Conservation (phyloP, 2,329 filamentous ascomycete genomes). For the Ascochyta viciae-villosae region DNA sequence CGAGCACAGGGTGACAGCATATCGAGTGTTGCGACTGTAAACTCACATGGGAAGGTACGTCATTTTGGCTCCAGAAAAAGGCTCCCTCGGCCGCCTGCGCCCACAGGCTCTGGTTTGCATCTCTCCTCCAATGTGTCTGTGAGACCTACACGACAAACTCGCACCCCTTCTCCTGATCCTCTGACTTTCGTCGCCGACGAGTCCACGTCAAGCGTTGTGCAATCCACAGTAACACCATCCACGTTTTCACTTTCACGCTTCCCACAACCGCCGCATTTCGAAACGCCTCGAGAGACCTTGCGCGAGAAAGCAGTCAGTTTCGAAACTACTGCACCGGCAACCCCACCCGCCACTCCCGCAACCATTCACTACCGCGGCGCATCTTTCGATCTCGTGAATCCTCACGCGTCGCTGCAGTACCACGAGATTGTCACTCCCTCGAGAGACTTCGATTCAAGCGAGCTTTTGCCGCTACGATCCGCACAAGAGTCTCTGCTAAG, state of each 20-base stretch:
- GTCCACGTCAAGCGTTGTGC: conserved; percentile 20
- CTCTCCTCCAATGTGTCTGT: conserved; percentile 23
- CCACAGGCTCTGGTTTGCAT: conserved; percentile 17
- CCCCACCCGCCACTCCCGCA: conserved; percentile 48
- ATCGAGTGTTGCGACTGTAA: conserved; percentile 23
- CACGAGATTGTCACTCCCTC: conserved; percentile 49
- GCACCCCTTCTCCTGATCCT: conserved; percentile 26
- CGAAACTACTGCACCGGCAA: conserved; percentile 37
- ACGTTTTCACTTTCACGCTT: conserved; percentile 47
- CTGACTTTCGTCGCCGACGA: conserved; percentile 32
- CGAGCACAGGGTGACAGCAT: conserved; percentile 24
- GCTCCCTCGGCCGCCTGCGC: conserved; percentile 39
- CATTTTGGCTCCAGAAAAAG: conserved; percentile 46
- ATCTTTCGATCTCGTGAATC: conserved; percentile 51
- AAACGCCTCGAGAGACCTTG: conserved; percentile 23
- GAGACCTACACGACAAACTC: conserved; percentile 24
- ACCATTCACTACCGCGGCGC: conserved; percentile 49
- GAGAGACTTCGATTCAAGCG: conserved; percentile 43
- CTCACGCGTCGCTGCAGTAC: conserved; percentile 45
- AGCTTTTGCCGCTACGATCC: conserved; percentile 36
- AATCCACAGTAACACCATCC: conserved; percentile 28
- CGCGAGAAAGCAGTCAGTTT: conserved; percentile 29
- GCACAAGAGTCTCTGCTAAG: conserved; percentile 30
- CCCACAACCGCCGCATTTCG: conserved; percentile 39
- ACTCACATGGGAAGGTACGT: conserved; percentile 32